Evolutionary conservation across 352 stramenopile species (phyloP).

Genomic region (Globisporangium emineosum): DNA sequence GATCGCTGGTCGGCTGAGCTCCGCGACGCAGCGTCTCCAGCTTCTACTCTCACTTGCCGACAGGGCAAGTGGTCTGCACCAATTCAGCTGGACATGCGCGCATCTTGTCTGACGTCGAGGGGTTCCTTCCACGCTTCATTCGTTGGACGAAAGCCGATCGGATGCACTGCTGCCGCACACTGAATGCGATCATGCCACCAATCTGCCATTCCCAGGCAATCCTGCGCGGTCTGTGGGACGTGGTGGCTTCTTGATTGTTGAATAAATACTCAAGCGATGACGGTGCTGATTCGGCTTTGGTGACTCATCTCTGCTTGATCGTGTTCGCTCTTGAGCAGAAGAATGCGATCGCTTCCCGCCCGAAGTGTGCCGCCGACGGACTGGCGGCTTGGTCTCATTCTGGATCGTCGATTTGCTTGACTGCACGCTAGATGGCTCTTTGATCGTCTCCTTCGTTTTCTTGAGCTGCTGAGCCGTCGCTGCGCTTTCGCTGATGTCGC

Average conservation of each 20-base stretch:
- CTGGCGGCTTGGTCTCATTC: neutral
- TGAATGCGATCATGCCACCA: neutral
- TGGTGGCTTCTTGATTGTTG: slow-evolving; percentile 29
- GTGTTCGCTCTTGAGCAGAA: neutral
- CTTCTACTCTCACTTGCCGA: neutral
- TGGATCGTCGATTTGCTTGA: neutral
- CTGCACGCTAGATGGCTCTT: neutral
- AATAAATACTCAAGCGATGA: slow-evolving; percentile 37
- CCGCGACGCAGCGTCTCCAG: neutral
- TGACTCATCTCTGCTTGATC: neutral
- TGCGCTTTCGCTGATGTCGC: neutral
- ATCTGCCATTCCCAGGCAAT: neutral
- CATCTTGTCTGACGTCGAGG: neutral
- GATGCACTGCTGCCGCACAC: neutral
- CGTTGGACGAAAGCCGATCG: neutral
- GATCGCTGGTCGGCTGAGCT: neutral
- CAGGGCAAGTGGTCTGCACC: neutral
- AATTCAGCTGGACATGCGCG: neutral
- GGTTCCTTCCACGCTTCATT: neutral
- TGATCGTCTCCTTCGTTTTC: neutral
- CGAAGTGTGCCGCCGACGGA: neutral
- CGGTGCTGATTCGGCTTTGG: slow-evolving; percentile 9
- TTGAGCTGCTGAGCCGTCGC: neutral
- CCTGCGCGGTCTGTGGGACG: slow-evolving; percentile 2
- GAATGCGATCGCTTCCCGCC: neutral